phyloP scores from a whole-genome alignment of 106 monocot genomes.

The Agapanthus africanus region DNA sequence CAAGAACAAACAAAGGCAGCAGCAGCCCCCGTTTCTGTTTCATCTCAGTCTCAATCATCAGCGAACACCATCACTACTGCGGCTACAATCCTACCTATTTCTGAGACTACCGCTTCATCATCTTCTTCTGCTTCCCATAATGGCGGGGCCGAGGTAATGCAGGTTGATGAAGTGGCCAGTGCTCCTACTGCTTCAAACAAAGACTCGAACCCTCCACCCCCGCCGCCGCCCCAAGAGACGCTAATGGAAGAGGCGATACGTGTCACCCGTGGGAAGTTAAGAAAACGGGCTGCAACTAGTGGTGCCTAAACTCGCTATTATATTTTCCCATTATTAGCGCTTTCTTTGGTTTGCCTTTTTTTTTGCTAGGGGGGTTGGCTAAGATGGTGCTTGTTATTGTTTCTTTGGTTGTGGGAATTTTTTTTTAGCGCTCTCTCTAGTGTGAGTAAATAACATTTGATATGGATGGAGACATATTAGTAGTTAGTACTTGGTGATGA shows the following conservation, averaged over 20 bases:
- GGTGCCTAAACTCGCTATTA: too few relatives aligned
- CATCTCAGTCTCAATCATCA: constrained; percentile 3
- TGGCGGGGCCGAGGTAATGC: constrained; percentile 10
- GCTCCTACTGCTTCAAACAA: constrained; percentile 1
- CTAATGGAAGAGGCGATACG: constrained; percentile 47
- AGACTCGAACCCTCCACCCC: neutral
- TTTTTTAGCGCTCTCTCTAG: too few relatives aligned
- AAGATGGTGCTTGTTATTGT: too few relatives aligned
- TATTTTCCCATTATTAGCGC: too few relatives aligned
- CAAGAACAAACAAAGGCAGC: neutral
- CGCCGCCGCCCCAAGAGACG: constrained; percentile 14
- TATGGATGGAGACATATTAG: too few relatives aligned
- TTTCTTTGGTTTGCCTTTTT: too few relatives aligned
- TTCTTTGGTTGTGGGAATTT: too few relatives aligned
- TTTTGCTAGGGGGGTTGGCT: too few relatives aligned
- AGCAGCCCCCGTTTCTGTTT: neutral
- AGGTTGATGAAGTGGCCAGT: constrained; percentile 4
- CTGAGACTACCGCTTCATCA: neutral
- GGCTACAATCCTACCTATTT: neutral
- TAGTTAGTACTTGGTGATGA: too few relatives aligned
- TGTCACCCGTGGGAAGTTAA: constrained; percentile 42
- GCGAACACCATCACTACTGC: neutral
- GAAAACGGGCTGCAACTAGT: constrained; percentile 27
- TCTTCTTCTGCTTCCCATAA: neutral
- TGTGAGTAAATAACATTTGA: too few relatives aligned